phyloP scores from a whole-genome alignment of 345 rosid species.

The Gossypium mustelinum region DNA sequence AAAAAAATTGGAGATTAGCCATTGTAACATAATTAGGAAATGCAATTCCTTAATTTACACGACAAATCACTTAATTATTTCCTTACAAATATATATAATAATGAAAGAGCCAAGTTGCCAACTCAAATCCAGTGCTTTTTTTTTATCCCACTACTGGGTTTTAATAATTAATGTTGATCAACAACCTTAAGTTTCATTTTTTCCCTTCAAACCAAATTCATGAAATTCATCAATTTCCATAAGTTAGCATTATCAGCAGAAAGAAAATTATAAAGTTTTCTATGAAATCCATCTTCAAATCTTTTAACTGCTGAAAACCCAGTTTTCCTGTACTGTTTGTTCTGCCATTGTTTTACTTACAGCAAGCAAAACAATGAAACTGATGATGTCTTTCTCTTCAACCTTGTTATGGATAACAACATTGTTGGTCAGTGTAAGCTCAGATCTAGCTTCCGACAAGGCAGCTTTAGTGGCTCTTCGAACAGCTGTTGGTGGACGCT shows the following conservation, averaged over 20 bases:
- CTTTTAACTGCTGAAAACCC: background rate
- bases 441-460: constrained; percentile 84
- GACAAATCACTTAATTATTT: background rate
- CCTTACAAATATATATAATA: background rate
- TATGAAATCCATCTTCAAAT: constrained; percentile 4
- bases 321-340: constrained; percentile 7
- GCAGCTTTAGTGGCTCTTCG: constrained; percentile 68
- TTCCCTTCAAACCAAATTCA: background rate
- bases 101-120: constrained; percentile 4
- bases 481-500: constrained; percentile 66
- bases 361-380: constrained; percentile 29
- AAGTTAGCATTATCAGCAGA: background rate
- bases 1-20: background rate
- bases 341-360: background rate
- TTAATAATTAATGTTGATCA: constrained; percentile 5
- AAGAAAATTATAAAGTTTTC: background rate
- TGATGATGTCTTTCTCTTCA: background rate
- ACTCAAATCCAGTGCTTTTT: constrained; percentile 12
- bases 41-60: background rate
- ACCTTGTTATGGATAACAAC: constrained; percentile 17
- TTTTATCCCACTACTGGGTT: background rate
- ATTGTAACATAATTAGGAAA: background rate
- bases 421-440: constrained; percentile 19
- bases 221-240: background rate
- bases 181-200: background rate